Base-by-base conservation (phyloP, 768 basidiomycete genomes). In the Pleurotus citrinopileatus region DNA sequence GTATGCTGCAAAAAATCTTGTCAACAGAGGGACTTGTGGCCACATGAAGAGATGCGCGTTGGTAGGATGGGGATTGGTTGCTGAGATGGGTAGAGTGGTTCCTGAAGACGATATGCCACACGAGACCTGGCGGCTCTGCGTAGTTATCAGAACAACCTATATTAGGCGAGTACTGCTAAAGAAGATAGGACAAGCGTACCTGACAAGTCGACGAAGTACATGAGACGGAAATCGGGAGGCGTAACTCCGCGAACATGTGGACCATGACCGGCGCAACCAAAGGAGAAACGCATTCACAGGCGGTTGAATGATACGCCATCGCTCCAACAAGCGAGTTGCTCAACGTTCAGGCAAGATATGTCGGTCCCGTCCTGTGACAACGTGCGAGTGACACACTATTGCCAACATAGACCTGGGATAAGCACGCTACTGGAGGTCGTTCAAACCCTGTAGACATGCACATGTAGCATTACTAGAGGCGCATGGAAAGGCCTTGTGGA, bases 201-300 rank as follows among this genome's bases (percentile, higher is more conserved):
- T 40, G 38, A 40, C 38, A 40, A 12, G 12, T 19, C 19, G 38
- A 19, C 10, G 19, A 40, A 40, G 38, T 13, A 12, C 10, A 9
- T 22, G 25, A 27, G 43, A 44, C 22, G 43, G 43, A 25, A 44
- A 25, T 44, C 12, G 38, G 15, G 19, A 40, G n/a, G 38, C 38
- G 19, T 44, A 44, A 44, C 43, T 44, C 43, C 43, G 43, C 43
- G 43, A 44, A 27, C 43, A 44, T 44, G 26, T 13, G 32, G 17
- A 8, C 12, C 43, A 26, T 17, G 17, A 40, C 29, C 29, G 13
- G 13, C 6, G 10, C 7, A 1, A 12, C 2, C 38, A 40, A 12
- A 32, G 7, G 29, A 32, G 13, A 32, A 13, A 32, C 7, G 7
- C 29, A 32, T 13, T 13, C 13, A 32, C 13, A 32, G 29, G n/a